phyloP scores from a whole-genome alignment of 1,284 basidiomycete species.

The Ganoderma lucidum region DNA sequence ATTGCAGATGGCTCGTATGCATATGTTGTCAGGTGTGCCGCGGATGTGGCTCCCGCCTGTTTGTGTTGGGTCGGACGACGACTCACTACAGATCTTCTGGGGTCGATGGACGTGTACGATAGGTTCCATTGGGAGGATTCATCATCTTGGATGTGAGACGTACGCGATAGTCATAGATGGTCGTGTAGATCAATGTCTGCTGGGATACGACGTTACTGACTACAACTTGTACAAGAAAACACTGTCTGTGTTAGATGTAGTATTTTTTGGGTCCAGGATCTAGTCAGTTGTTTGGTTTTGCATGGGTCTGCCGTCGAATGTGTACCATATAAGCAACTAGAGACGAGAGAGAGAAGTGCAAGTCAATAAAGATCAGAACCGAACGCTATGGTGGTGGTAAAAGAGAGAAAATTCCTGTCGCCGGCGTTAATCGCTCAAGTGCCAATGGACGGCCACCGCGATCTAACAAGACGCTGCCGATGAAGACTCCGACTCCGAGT shows the following conservation, averaged over 20 bases:
- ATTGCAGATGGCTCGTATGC: neutral
- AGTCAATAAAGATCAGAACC: no score
- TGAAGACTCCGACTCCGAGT: no score
- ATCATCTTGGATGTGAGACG: neutral
- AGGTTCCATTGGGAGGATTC: neutral
- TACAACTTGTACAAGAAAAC: neutral
- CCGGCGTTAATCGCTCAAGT: no score
- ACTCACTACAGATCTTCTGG: neutral
- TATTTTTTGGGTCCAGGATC: neutral
- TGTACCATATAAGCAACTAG: neutral
- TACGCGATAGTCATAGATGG: neutral
- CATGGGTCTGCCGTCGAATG: neutral
- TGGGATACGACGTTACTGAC: neutral
- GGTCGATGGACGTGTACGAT: no score
- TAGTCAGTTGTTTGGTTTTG: neutral
- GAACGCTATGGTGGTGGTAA: no score
- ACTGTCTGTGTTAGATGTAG: no score
- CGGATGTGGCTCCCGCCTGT: slow-evolving; percentile 4
- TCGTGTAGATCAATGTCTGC: neutral
- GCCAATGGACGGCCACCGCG: no score
- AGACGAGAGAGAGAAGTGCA: no score
- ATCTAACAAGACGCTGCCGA: no score
- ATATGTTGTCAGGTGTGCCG: slow-evolving; percentile 16
- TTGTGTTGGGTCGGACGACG: neutral
- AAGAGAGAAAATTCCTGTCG: no score